A percentile compares a stretch with the other conserved stretches of the same genome.
phyloP scores from a whole-genome alignment of 129 eudicot species.

The Escallonia herrerae region DNA sequence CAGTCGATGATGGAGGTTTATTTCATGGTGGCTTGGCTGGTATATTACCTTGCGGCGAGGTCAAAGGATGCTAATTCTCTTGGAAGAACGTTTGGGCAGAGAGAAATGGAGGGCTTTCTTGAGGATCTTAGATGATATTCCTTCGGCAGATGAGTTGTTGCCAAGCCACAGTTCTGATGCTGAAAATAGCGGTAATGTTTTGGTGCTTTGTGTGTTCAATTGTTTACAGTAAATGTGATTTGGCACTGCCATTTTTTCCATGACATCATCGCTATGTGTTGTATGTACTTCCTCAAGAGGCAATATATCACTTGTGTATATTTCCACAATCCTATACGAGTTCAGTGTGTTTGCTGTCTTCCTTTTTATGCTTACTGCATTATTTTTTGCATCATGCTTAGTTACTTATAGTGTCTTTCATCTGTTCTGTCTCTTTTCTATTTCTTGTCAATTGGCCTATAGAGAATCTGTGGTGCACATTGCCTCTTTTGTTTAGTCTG shows the following conservation, averaged over 20 bases:
- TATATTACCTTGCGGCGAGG: conserved; percentile 71
- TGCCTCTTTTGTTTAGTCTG: no score
- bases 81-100: conserved; percentile 69
- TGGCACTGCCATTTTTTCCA: conserved; percentile 48
- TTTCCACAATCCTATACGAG: conserved; percentile 23
- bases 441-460: neutral
- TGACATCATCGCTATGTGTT: conserved; percentile 42
- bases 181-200: conserved; percentile 38
- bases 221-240: conserved; percentile 38
- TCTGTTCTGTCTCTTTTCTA: neutral
- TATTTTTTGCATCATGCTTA: neutral
- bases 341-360: conserved; percentile 19
- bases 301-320: conserved; percentile 60
- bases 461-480: no score
- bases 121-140: conserved; percentile 51
- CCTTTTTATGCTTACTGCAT: neutral
- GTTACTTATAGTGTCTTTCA: neutral
- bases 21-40: conserved; percentile 88
- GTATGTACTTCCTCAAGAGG: conserved; percentile 63
- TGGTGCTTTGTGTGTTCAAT: conserved; percentile 44
- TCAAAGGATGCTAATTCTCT: conserved; percentile 57
- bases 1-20: conserved; percentile 85
- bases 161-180: conserved; percentile 16
- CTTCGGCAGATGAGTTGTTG: conserved; percentile 18
- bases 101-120: conserved; percentile 72